Base-by-base conservation (phyloP, 1,284 basidiomycete species). In the Melampsora larici-populina region DNA sequence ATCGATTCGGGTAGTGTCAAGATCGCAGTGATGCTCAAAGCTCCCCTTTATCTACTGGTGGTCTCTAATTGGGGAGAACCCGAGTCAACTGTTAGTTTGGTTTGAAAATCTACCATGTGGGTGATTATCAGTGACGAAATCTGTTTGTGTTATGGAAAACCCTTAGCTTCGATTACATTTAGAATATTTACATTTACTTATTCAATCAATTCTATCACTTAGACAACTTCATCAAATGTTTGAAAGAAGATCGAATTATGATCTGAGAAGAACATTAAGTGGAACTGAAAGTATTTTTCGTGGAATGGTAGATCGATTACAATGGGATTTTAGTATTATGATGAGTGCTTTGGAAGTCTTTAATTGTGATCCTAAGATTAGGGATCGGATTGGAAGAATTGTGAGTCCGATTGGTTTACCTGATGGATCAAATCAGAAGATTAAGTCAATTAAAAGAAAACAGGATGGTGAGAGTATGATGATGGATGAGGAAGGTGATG, bases 41-140 rank as follows among this genome's bases (percentile, higher is more conserved):
- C 92, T 7, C 96, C 96, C 2, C 85, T 99, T 36, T 97, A 97
- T 84, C 92, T 96, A 81, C 93, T 91, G 26, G 94, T 91, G 80
- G 90, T 90, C 2, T 94, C 93, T 36, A 89, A 90, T 29, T 96
- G 92, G 92, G 91, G 92, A 36, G 94, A 97, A 84, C 94, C 95
- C 0, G 93, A 96, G 84, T 91, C 91, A 80, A 90, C 95, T 81
- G 93, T 96, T 86, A 87, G 92, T 88, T 21, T 43, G 40, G 24
- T 43, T 64, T 2, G 31, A 55, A 31, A 49, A 60, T n/a, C 24
- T 63, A 24, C 68, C 17, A 18, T 49, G 29, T 48, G 66, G 24
- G 29, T 65, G 8, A 40, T 21, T 1, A 60, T 71, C 36, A 60
- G 3, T 15, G n/a, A 71, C 55, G 18, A 58, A 72, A 43, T 21